These are phyloP conservation scores for Rhynchosporium secalis DNA, from an alignment of 2,329 filamentous ascomycete species.

Conservation along the genomic window DNA sequence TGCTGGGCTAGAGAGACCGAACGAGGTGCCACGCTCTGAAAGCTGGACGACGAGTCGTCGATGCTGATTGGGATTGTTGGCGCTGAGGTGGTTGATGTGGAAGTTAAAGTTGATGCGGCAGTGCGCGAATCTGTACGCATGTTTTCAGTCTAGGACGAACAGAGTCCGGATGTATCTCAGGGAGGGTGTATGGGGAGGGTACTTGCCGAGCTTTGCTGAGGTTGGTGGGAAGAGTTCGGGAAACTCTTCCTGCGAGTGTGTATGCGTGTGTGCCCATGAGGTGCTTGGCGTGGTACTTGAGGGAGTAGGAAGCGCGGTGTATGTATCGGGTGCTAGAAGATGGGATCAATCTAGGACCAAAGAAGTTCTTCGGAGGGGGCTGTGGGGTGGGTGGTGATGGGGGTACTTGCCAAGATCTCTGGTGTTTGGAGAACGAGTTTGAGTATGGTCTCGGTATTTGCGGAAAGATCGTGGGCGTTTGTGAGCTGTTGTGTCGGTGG, in stretches of 20 bases:
- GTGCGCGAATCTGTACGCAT: constrained; percentile 15
- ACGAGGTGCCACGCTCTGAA: constrained; percentile 12
- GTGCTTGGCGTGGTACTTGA: not conserved
- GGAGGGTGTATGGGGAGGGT: constrained; percentile 5
- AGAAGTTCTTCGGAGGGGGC: constrained; percentile 50
- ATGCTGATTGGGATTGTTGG: constrained; percentile 1
- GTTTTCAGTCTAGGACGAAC: constrained; percentile 23
- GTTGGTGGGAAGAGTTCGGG: constrained; percentile 13
- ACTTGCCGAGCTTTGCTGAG: constrained; percentile 19
- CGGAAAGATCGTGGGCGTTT: constrained; percentile 2
- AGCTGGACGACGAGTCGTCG: not conserved
- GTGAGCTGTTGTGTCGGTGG: constrained; percentile 1
- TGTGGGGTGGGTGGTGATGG: constrained; percentile 48
- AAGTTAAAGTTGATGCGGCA: not conserved
- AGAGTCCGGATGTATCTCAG: constrained; percentile 8
- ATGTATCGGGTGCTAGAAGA: constrained; percentile 35
- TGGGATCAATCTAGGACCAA: constrained; percentile 63
- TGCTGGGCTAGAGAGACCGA: not conserved
- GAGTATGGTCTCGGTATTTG: constrained; percentile 49
- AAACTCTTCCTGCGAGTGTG: not conserved
- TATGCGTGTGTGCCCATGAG: not conserved
- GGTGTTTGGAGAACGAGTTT: constrained; percentile 67
- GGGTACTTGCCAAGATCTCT: constrained; percentile 81
- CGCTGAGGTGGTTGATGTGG: not conserved
- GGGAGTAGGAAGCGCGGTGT: not conserved